Evolutionary conservation across 1,139 yeast species (phyloP).

Genomic region (Groenewaldozyma sp.): DNA sequence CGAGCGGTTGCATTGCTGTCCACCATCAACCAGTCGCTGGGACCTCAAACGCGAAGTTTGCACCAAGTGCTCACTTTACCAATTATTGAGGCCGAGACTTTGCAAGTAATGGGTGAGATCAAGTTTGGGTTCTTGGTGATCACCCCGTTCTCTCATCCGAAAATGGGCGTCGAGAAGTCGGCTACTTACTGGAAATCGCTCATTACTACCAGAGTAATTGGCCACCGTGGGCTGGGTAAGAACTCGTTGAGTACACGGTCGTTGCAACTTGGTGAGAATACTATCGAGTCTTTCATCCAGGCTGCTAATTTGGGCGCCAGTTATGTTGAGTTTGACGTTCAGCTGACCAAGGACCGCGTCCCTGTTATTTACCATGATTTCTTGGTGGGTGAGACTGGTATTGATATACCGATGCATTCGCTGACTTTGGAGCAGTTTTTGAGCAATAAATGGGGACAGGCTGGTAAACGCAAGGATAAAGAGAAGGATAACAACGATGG

Average conservation of each 20-base stretch:
- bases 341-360: slow-evolving; percentile 81
- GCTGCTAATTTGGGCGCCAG: slow-evolving; percentile 91
- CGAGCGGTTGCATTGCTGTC: slow-evolving; percentile 75
- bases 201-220: slow-evolving; percentile 85
- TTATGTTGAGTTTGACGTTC: slow-evolving; percentile 82
- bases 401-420: slow-evolving; percentile 93
- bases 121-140: slow-evolving; percentile 69
- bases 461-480: not conserved
- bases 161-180: slow-evolving; percentile 57
- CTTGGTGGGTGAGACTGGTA: slow-evolving; percentile 90
- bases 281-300: slow-evolving; percentile 90
- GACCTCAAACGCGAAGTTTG: slow-evolving; percentile 58
- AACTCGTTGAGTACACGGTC: slow-evolving; percentile 63
- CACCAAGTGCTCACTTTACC: slow-evolving; percentile 67
- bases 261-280: slow-evolving; percentile 89
- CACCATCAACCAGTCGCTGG: slow-evolving; percentile 58
- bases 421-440: slow-evolving; percentile 85
- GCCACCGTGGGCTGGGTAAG: slow-evolving; percentile 94
- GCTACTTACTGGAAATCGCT: slow-evolving; percentile 90
- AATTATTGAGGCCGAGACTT: slow-evolving; percentile 57
- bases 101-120: slow-evolving; percentile 70
- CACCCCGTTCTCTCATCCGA: slow-evolving; percentile 64
- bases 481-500: not conserved
- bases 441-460: slow-evolving; percentile 25
- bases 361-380: slow-evolving; percentile 97